Evolutionary conservation across 1,284 basidiomycete genomes (phyloP).

Genomic region (Trichosporon sp.): DNA sequence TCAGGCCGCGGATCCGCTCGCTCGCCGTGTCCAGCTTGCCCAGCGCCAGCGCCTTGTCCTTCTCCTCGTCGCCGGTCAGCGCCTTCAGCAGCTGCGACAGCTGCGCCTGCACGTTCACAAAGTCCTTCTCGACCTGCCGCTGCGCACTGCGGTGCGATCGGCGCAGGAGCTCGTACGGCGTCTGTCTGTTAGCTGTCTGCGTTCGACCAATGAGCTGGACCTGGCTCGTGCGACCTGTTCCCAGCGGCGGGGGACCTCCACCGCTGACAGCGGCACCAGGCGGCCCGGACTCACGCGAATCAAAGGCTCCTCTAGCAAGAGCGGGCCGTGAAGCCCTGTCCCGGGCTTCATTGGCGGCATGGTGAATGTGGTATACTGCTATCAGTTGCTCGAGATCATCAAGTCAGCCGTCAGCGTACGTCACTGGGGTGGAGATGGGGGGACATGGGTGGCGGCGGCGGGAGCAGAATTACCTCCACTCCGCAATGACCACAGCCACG

Average conservation of each 20-base stretch:
- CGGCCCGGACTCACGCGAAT: conserved; percentile 32
- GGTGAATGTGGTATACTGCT: neutral
- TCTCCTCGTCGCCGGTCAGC: conserved; percentile 20
- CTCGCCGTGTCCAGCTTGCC: conserved; percentile 34
- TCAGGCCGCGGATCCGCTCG: conserved; percentile 45
- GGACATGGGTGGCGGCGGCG: neutral
- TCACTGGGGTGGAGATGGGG: conserved; percentile 3
- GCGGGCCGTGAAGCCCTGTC: conserved; percentile 24
- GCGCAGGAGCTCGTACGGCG: conserved; percentile 49
- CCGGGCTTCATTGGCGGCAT: conserved; percentile 17
- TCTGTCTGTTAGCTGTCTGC: conserved; percentile 31
- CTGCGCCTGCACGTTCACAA: conserved; percentile 24
- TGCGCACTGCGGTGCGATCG: conserved; percentile 48
- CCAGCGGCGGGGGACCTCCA: neutral
- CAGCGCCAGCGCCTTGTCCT: conserved; percentile 18
- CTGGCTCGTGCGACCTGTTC: too few species aligned
- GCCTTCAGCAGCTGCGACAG: conserved; percentile 24
- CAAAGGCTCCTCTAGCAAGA: conserved; percentile 44
- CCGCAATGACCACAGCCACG: neutral
- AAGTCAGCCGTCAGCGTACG: neutral
- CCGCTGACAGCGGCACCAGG: neutral
- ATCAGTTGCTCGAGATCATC: neutral
- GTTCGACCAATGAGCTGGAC: neutral
- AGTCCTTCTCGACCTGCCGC: conserved; percentile 50
- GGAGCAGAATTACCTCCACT: neutral